These are phyloP conservation scores for Hymenotorrendiella dingleyae DNA, from an alignment of 2,329 filamentous ascomycete genomes.

Conservation along the genomic window DNA sequence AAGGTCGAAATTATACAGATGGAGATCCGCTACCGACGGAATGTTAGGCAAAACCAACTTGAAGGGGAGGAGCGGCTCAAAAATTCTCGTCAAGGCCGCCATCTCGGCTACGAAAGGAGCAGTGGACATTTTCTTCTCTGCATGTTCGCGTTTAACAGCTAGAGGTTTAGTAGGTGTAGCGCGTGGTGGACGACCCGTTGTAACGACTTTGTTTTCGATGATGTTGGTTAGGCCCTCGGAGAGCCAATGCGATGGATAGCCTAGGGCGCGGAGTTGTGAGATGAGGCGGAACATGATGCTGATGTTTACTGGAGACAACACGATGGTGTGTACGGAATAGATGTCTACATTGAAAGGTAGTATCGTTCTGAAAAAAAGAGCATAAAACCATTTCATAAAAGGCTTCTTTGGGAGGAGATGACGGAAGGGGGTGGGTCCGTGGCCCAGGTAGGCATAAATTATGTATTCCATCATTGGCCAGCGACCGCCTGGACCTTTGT, in stretches of 20 bases:
- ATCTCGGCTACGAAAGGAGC: slow-evolving; percentile 11
- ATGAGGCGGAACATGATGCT: slow-evolving; percentile 11
- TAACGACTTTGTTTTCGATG: slow-evolving; percentile 10
- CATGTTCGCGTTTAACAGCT: neutral
- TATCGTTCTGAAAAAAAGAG: slow-evolving; percentile 10
- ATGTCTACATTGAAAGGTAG: slow-evolving; percentile 8
- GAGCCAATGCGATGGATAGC: slow-evolving; percentile 18
- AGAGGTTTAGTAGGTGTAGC: neutral
- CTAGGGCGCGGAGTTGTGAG: slow-evolving; percentile 5
- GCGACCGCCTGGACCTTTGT: neutral
- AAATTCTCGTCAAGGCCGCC: slow-evolving; percentile 5
- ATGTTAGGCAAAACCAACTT: neutral
- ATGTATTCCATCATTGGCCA: slow-evolving; percentile 7
- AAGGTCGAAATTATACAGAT: slow-evolving; percentile 3
- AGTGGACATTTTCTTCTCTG: slow-evolving; percentile 7
- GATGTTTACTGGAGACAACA: slow-evolving; percentile 8
- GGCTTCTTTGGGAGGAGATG: slow-evolving; percentile 3
- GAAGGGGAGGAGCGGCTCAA: slow-evolving; percentile 13
- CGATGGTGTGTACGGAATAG: neutral
- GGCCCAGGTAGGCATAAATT: neutral
- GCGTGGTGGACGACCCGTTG: slow-evolving; percentile 6
- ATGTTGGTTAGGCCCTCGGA: slow-evolving; percentile 13
- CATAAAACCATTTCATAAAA: slow-evolving; percentile 14
- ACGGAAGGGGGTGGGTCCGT: neutral
- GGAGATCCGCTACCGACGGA: neutral